Base-by-base conservation (phyloP, 768 basidiomycete genomes). In the Auricularia auricula-judae region DNA sequence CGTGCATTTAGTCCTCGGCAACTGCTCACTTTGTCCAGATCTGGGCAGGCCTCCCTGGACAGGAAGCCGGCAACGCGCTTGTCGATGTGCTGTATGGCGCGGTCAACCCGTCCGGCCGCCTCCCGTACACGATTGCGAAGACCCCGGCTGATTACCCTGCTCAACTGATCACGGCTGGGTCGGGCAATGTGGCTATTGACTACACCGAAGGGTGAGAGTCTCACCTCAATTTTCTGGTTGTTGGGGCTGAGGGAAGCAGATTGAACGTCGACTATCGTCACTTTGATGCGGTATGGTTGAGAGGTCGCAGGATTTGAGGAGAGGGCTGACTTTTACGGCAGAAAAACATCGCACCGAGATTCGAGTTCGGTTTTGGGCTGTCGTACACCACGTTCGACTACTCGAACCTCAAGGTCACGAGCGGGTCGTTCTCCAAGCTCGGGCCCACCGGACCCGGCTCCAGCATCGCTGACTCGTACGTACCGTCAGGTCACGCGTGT, bases 61-160 rank as follows among this genome's bases (percentile, higher is more conserved):
- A 89, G 70, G 89, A 95, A 75, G 85, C 87, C 0, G 91, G 91
- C 0, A 36, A 59, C 63, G 62, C 68, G 36, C 78, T 95, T 18
- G 81, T 87, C 14, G 91, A 93, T 68, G 81, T 96, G 18, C 72
- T 94, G 3, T 92, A 85, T 67, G 93, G 91, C 0, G 75, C 74
- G 23, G 86, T 84, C 72, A 93, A 91, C 71, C 93, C 92, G 0
- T 75, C 75, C 10, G 78, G 72, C 4, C 67, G 74, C 29, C 67
- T 79, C 8, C 77, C 78, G 4, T 79, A 75, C 69, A 78, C 78
- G 10, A 75, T 78, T 53, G 76, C 76, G 21, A 75, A 76, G 69
- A 35, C 68, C 10, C 33, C 68, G 7, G n/a, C 61, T 8, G 77
- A 78, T 65, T 78, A 77, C 65, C 68, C 74, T 4, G 77, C 71